These are phyloP conservation scores for Phlyctochytrium arcticum DNA, from an alignment of 192 early-diverging fungal species.

Conservation along the genomic window DNA sequence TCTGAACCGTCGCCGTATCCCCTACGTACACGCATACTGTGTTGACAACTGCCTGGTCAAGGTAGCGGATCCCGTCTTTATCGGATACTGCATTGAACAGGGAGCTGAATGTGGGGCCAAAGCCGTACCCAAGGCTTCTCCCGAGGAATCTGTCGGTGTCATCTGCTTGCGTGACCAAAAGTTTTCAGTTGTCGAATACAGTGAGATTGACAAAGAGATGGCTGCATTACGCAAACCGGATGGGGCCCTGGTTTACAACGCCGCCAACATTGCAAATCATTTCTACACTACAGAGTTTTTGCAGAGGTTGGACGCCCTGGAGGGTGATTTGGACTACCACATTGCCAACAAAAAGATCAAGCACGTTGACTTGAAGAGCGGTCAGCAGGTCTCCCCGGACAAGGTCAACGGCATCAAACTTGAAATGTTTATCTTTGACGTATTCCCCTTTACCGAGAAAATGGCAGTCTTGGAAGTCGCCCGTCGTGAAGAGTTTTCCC, in stretches of 20 bases:
- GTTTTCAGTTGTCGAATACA: conserved; percentile 93
- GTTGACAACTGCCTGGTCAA: conserved; percentile 98
- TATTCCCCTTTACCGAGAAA: conserved; percentile 84
- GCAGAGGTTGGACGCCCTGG: conserved; percentile 76
- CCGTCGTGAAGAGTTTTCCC: conserved; percentile 94
- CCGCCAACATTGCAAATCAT: conserved; percentile 98
- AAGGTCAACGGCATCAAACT: conserved; percentile 96
- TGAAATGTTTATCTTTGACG: conserved; percentile 99
- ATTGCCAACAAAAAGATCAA: conserved; percentile 98
- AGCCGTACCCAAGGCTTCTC: conserved; percentile 81
- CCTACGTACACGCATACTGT: conserved; percentile 91
- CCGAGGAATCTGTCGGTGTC: conserved; percentile 92
- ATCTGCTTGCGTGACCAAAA: conserved; percentile 82
- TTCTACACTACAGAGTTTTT: conserved; percentile 94
- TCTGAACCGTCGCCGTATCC: conserved; percentile 75
- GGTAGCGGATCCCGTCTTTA: conserved; percentile 93
- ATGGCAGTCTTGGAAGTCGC: conserved; percentile 92
- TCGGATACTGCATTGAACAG: conserved; percentile 87
- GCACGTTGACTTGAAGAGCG: conserved; percentile 73
- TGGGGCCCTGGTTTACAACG: conserved; percentile 76
- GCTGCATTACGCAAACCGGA: conserved; percentile 59
- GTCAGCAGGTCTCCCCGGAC: conserved; percentile 64
- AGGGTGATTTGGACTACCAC: conserved; percentile 87
- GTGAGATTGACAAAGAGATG: conserved; percentile 79
- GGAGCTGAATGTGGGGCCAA: conserved; percentile 94